phyloP scores from a whole-genome alignment of 345 rosid species.

The Toxicodendron radicans region DNA sequence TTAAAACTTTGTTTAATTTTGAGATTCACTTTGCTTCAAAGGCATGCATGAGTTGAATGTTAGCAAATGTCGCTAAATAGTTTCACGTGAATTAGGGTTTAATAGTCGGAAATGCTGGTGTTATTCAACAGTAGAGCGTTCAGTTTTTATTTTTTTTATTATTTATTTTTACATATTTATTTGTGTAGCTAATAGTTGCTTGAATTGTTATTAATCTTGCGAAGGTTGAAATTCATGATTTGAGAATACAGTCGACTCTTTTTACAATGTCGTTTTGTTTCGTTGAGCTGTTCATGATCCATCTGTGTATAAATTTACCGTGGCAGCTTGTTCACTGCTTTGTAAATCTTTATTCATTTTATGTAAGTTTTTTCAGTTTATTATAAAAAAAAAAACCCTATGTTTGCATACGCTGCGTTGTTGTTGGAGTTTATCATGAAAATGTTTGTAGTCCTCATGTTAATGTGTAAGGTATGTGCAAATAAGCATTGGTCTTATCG shows the following conservation, averaged over 20 bases:
- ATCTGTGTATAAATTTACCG: no score
- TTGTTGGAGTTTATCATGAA: background rate
- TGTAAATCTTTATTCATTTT: no score
- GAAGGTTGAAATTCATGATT: background rate
- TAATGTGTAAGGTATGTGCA: background rate
- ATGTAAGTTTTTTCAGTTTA: no score
- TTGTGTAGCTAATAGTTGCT: background rate
- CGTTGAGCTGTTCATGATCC: no score
- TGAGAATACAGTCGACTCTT: background rate
- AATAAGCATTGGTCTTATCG: background rate
- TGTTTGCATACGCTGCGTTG: background rate
- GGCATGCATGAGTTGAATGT: background rate
- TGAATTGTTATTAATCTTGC: background rate
- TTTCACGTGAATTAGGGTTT: background rate
- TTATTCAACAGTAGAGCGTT: conserved; percentile 5
- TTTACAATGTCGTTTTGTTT: no score
- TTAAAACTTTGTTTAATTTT: background rate
- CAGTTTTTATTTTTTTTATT: background rate
- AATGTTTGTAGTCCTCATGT: background rate
- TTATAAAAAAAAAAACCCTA: no score
- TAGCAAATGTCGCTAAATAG: background rate
- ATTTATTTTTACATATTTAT: background rate
- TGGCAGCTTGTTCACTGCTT: no score
- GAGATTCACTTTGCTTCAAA: background rate
- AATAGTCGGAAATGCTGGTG: background rate